phyloP scores from a whole-genome alignment of 805 yeast species.

The Pichia membranifaciens region DNA sequence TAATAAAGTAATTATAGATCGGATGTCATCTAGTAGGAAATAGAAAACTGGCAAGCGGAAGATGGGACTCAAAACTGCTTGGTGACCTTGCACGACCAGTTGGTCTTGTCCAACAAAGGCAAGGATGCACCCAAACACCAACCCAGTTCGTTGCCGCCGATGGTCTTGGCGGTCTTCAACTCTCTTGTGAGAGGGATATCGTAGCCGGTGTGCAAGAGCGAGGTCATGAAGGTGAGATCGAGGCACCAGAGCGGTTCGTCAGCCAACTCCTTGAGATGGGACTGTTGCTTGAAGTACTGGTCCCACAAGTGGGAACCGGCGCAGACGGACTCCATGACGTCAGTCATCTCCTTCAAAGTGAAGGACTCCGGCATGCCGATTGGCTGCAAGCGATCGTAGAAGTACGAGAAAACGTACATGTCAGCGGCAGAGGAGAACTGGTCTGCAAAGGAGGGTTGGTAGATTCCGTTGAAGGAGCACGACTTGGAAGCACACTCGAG shows the following conservation, averaged over 20 bases:
- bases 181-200: constrained; percentile 89
- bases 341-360: constrained; percentile 76
- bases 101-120: constrained; percentile 70
- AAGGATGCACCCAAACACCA: constrained; percentile 99
- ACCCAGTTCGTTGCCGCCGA: constrained; percentile 85
- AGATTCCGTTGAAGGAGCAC: constrained; percentile 95
- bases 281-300: constrained; percentile 55
- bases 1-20: no score
- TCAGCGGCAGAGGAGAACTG: constrained; percentile 72
- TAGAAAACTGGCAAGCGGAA: no score
- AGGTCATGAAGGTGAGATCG: constrained; percentile 84
- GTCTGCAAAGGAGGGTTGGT: constrained; percentile 84
- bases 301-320: constrained; percentile 75
- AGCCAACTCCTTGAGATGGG: constrained; percentile 57
- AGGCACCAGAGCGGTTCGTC: constrained; percentile 92
- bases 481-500: constrained; percentile 67
- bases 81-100: constrained; percentile 62
- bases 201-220: constrained; percentile 92
- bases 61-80: constrained; percentile 21
- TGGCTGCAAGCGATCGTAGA: constrained; percentile 91
- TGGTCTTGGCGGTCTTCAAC: constrained; percentile 85
- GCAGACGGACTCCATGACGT: constrained; percentile 79
- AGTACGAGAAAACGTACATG: constrained; percentile 86
- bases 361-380: constrained; percentile 91
- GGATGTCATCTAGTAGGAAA: no score